phyloP scores from a whole-genome alignment of 495 filamentous ascomycete genomes.

The Haplographium delicatum region DNA sequence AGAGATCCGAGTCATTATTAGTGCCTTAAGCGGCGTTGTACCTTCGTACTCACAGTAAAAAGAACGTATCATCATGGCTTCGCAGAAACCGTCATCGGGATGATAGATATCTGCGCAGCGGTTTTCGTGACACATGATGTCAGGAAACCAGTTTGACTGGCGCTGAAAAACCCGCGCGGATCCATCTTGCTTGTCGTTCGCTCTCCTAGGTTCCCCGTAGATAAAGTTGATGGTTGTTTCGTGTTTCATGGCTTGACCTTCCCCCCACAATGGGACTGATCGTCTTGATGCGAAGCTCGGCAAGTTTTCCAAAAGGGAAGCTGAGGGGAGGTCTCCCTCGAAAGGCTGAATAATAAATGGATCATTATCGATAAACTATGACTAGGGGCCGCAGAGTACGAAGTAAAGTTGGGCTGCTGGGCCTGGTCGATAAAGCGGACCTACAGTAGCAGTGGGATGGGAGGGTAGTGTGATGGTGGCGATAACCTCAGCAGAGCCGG shows the following conservation, averaged over 20 bases:
- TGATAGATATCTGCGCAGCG: neutral
- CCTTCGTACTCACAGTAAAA: no score
- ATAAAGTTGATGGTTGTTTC: constrained; percentile 2
- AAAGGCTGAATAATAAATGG: constrained; percentile 7
- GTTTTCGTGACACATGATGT: constrained; percentile 10
- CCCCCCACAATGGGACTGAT: constrained; percentile 14
- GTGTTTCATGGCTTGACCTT: constrained; percentile 21
- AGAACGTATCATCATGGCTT: constrained; percentile 1
- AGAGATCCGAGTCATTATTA: neutral
- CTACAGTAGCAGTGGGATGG: neutral
- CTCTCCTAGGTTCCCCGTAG: neutral
- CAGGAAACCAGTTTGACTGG: constrained; percentile 3
- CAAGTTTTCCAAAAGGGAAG: constrained; percentile 8
- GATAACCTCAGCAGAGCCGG: neutral
- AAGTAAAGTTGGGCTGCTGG: no score
- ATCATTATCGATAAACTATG: constrained; percentile 14
- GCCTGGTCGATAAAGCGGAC: no score
- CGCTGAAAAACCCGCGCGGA: neutral
- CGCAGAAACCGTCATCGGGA: neutral
- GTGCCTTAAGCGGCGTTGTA: neutral
- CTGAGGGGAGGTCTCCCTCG: constrained; percentile 4
- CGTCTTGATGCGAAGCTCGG: constrained; percentile 10
- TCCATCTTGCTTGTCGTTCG: constrained; percentile 14
- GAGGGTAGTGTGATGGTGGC: neutral
- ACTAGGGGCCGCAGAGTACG: neutral